Evolutionary conservation across 1,284 basidiomycete genomes (phyloP), one percentile per base, ranked within the genome.

Genomic region (Leccinum subatratum): DNA sequence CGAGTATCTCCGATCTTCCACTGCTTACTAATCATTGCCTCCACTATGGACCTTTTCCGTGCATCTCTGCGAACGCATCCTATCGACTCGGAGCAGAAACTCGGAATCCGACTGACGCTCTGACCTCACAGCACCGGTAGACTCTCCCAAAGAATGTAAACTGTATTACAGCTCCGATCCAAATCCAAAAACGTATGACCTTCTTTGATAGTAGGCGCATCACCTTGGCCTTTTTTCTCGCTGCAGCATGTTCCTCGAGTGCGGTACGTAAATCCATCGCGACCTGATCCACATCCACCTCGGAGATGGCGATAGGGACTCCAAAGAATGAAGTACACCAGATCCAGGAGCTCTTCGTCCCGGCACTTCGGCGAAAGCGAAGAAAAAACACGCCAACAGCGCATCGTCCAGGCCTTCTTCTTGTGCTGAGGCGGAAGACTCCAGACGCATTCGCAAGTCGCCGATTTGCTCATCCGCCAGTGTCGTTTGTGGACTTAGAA

Each of bases 101-200:
- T 93, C 87, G 97, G 96, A 68, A 98, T 89, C 8, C 97, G 90
- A 75, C 93, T 95, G 72, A 98, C 86, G 58, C 95, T 93, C 66
- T 89, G 84, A 7, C 91, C 92, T 62, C 93, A 84, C 9, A 99
- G 81, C 59, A 90, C 85, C 0, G 96, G 95, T 28, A 98, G 88
- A 32, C 92, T 96, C 79, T 99, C 97, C 97, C 96, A 99, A 1
- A 97, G 96, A 67, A 99, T 84, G n/a, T n/a, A n/a, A n/a, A 0
- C 72, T 95, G 93, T 14, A 96, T n/a, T n/a, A n/a, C n/a, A 81
- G 68, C 94, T 90, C 80, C 94, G 94, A 79, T 98, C 97, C 39
- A 99, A 83, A 14, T 96, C 86, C 65, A 99, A 82, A 80, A 98
- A 96, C 45, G 91, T 79, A 75, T 99, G 96, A 37, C 86, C 81